Conservation (phyloP, 225 moss, liverwort and hornwort species). For the Lunularia cruciata region DNA sequence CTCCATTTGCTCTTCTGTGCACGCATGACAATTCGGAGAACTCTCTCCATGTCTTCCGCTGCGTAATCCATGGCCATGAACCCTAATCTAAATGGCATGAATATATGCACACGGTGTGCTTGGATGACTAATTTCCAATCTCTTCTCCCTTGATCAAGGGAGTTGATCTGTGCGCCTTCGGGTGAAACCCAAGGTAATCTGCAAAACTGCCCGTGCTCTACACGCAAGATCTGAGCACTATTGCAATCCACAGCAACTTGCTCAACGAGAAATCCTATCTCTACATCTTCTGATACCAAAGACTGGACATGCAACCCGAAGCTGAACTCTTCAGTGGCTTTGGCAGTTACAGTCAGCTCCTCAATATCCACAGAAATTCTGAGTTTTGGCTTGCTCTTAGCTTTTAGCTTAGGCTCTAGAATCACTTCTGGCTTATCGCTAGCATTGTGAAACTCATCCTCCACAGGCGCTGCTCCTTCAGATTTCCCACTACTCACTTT, state of each 20-base stretch:
- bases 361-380: conserved; percentile 81
- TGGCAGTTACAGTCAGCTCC: conserved; percentile 55
- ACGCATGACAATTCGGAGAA: conserved; percentile 81
- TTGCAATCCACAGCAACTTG: conserved; percentile 53
- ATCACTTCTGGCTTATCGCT: conserved; percentile 35
- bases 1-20: conserved; percentile 73
- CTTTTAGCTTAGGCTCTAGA: conserved; percentile 24
- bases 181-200: conserved; percentile 55
- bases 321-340: conserved; percentile 67
- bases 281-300: conserved; percentile 85
- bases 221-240: conserved; percentile 61
- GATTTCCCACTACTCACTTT: conserved; percentile 51
- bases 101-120: conserved; percentile 60
- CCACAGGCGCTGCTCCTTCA: conserved; percentile 2
- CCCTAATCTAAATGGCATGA: conserved; percentile 82
- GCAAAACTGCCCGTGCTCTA: conserved; percentile 77
- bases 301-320: conserved; percentile 63
- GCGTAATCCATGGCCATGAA: conserved; percentile 91
- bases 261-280: conserved; percentile 76
- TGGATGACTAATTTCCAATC: conserved; percentile 74
- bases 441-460: conserved; percentile 31
- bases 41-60: conserved; percentile 89
- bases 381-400: conserved; percentile 51
- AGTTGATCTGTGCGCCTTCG: not conserved
- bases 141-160: conserved; percentile 34